Conservation (phyloP, 768 basidiomycete genomes). For the Russula abietina region DNA sequence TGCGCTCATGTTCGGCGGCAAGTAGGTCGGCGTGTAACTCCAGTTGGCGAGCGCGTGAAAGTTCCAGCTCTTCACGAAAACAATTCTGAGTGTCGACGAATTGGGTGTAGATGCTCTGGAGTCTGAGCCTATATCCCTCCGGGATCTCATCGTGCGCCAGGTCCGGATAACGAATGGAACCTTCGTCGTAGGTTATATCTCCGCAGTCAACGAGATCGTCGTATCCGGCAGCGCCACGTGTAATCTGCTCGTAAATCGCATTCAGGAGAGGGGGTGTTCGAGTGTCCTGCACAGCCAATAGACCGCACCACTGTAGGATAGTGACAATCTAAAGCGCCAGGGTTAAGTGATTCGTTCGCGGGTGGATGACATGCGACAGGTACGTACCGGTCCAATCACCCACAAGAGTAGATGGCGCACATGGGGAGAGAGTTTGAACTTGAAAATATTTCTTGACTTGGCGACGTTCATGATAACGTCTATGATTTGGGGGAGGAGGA, state of each 20-base stretch:
- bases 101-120: too few species aligned
- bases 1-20: neutral
- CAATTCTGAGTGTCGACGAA: too few species aligned
- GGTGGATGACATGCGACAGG: neutral
- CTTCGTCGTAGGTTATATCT: neutral
- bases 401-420: neutral
- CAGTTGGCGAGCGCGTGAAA: neutral
- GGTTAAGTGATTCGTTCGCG: neutral
- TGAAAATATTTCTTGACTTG: neutral
- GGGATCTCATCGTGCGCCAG: too few species aligned
- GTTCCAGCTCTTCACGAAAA: neutral
- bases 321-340: neutral
- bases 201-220: neutral
- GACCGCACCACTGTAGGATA: constrained; percentile 3
- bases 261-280: constrained; percentile 3
- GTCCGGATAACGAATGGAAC: too few species aligned
- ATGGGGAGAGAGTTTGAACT: neutral
- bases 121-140: too few species aligned
- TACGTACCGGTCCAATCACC: constrained; percentile 9
- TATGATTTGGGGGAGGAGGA: neutral
- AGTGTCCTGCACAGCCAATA: neutral
- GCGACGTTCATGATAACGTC: neutral
- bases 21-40: neutral
- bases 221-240: neutral
- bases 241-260: constrained; percentile 14